Conservation (phyloP, 352 stramenopile species). For the Globisporangium sylvaticum region DNA sequence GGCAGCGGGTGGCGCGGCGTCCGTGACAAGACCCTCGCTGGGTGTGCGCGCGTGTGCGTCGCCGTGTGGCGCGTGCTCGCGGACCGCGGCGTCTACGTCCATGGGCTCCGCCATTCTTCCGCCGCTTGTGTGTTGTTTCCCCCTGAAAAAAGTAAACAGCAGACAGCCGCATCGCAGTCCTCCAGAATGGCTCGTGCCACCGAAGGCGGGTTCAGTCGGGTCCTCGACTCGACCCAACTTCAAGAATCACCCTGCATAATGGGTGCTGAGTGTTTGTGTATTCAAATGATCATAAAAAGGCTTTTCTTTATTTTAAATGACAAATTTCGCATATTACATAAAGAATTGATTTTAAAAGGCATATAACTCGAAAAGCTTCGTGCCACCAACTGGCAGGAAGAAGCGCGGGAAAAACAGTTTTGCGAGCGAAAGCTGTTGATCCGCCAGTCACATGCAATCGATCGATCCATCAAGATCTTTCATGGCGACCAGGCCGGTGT, state of each 20-base stretch:
- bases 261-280: too few relatives aligned
- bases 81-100: conserved; percentile 12
- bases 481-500: not conserved
- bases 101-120: conserved; percentile 12
- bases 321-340: too few relatives aligned
- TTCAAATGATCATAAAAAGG: too few relatives aligned
- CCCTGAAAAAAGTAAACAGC: conserved; percentile 1
- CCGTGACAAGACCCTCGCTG: not conserved
- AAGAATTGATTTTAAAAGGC: conserved; percentile 1
- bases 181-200: conserved; percentile 7
- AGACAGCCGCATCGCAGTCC: not conserved
- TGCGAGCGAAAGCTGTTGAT: not conserved
- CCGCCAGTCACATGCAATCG: not conserved
- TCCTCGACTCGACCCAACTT: not conserved
- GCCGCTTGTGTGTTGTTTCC: conserved; percentile 5
- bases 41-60: conserved; percentile 3
- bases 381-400: conserved; percentile 8
- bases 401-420: conserved; percentile 16
- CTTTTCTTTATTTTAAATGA: too few relatives aligned
- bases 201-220: not conserved
- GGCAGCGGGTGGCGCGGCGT: not conserved
- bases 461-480: conserved; percentile 4
- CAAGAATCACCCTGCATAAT: not conserved
- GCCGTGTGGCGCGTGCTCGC: not conserved
- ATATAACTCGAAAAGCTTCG: not conserved